Evolutionary conservation across 2,329 filamentous ascomycete genomes (phyloP).

Genomic region (Coniella vitis): DNA sequence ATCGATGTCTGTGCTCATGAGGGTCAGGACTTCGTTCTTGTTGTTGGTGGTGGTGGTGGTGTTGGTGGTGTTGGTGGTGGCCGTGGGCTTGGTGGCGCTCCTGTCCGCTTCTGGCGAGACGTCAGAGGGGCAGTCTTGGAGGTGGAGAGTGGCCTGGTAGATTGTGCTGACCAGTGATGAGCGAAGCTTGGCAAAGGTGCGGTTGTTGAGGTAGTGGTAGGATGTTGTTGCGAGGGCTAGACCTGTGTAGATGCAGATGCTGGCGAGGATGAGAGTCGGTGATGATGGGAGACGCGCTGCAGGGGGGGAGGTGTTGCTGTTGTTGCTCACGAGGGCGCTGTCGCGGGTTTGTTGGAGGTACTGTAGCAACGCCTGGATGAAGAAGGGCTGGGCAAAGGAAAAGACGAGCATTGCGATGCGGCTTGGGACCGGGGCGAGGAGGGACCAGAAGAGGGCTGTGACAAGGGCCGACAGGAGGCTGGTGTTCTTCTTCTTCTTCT

Average conservation of each 20-base stretch:
- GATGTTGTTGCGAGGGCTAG: conserved; percentile 27
- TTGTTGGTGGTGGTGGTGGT: conserved; percentile 17
- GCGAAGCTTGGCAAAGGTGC: conserved; percentile 15
- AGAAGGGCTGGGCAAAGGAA: conserved; percentile 35
- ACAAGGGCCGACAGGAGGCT: conserved; percentile 26
- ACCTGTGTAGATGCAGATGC: conserved; percentile 25
- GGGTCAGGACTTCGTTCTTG: conserved; percentile 16
- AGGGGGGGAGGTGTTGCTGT: conserved; percentile 22
- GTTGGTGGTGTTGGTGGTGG: conserved; percentile 13
- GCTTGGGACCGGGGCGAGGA: conserved; percentile 28
- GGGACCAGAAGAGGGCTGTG: conserved; percentile 1
- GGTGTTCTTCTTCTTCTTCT: not conserved
- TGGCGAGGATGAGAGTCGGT: conserved; percentile 27
- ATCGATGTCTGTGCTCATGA: conserved; percentile 22
- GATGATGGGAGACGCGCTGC: too few relatives aligned
- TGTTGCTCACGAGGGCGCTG: not conserved
- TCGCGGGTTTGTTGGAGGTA: conserved; percentile 23
- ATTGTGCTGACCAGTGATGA: conserved; percentile 26
- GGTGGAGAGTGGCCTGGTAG: conserved; percentile 18
- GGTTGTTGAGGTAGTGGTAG: conserved; percentile 26
- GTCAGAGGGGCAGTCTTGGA: too few relatives aligned
- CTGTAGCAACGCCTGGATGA: conserved; percentile 31
- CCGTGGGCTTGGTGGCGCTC: conserved; percentile 24
- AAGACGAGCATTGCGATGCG: conserved; percentile 32
- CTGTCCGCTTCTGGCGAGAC: too few relatives aligned